Evolutionary conservation across 1,284 basidiomycete genomes (phyloP), one percentile per base, ranked within the genome.

Genomic region (Puccinia sorghi): DNA sequence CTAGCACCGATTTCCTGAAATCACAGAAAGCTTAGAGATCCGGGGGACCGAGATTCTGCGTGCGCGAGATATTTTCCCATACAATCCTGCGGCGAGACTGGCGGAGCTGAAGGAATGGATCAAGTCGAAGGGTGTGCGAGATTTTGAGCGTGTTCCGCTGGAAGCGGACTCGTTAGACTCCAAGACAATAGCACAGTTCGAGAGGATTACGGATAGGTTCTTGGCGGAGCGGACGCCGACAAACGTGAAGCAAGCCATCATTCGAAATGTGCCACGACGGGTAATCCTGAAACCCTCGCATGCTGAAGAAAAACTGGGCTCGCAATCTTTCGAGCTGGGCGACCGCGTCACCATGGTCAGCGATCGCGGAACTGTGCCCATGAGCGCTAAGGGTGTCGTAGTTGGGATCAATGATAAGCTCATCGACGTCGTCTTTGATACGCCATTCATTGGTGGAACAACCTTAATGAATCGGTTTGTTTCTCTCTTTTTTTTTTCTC

Each of bases 351-450:
- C 92, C 39, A 96, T 96, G 91, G 94, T 97, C 1, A 91, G 93
- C 81, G 96, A 99, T 84, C 85, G 86, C 17, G 96, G 96, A n/a
- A 90, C 91, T 32, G 94, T 99, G 0, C 94, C 95, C 0, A 87
- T 98, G 12, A 90, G 91, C 2, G 91, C 92, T 76, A 96, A 96
- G 84, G 97, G 97, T 56, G 93, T 96, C 11, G 94, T 98, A 20
- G 89, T 99, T 73, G 94, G 95, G 5, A 86, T 99, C 82, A 92
- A 90, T 82, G 86, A 90, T 13, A 92, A 91, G 83, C 90, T 91
- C 12, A 91, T 99, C 87, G 97, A 99, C 84, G 91, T 99, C n/a
- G 89, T 97, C 0, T 99, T 97, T 91, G 97, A 99, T 84, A 90
- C 91, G 25, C 89, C 94, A 0, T 99, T 98, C 86, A 92, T 99